Conservation (phyloP, 306 rosid genomes). For the Mimosa bimucronata region DNA sequence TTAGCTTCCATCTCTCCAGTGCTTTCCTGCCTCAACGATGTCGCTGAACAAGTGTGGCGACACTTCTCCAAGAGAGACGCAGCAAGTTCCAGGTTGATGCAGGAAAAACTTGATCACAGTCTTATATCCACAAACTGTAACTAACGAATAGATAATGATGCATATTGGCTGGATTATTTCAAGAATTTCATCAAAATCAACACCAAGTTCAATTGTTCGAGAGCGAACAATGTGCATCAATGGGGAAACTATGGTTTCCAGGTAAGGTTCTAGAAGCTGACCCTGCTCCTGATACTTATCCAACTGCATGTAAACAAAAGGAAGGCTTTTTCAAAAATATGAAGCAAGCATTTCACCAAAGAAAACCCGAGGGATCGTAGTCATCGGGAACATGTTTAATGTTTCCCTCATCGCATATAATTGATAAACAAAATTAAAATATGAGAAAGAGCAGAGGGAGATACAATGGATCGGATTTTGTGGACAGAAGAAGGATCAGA, state of each 20-base stretch:
- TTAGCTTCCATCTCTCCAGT: constrained; percentile 95
- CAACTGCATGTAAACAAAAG: constrained; percentile 57
- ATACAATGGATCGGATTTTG: constrained; percentile 89
- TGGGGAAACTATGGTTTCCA: constrained; percentile 86
- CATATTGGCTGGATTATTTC: constrained; percentile 83
- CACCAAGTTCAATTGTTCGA: constrained; percentile 68
- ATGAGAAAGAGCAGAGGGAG: constrained; percentile 28
- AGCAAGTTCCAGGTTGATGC: constrained; percentile 91
- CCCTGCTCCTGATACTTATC: constrained; percentile 99
- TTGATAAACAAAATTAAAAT: neutral
- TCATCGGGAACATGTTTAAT: neutral
- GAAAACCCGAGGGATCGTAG: constrained; percentile 31
- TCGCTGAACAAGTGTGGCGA: constrained; percentile 53
- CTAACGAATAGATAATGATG: constrained; percentile 70
- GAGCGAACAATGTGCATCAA: constrained; percentile 76
- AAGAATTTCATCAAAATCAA: constrained; percentile 59
- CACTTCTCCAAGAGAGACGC: constrained; percentile 85
- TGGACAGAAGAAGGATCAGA: constrained; percentile 59
- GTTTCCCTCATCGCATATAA: neutral
- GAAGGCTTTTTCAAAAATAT: constrained; percentile 23
- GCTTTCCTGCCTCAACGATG: constrained; percentile 81
- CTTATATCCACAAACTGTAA: constrained; percentile 90
- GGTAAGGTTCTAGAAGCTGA: constrained; percentile 88
- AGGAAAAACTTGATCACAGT: constrained; percentile 88
- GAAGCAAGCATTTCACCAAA: constrained; percentile 39